These are phyloP conservation scores for Neopestalotiopsis rosae DNA, from an alignment of 2,329 filamentous ascomycete species.

Conservation along the genomic window DNA sequence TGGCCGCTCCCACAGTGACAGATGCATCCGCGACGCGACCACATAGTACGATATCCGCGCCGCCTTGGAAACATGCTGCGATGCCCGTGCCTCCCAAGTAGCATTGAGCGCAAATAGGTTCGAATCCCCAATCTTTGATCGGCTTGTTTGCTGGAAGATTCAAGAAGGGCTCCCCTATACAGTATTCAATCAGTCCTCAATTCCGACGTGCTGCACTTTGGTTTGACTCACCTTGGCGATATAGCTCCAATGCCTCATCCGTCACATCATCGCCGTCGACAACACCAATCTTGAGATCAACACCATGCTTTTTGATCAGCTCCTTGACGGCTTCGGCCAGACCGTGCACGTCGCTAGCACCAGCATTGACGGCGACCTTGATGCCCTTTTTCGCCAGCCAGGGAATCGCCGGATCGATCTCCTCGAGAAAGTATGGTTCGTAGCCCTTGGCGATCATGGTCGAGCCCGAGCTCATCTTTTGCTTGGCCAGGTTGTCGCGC, in stretches of 20 bases:
- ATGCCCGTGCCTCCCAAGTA: slow-evolving; percentile 51
- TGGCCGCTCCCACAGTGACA: slow-evolving; percentile 48
- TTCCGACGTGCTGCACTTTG: neutral
- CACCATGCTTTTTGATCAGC: slow-evolving; percentile 22
- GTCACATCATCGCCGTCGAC: slow-evolving; percentile 35
- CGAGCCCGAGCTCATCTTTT: slow-evolving; percentile 24
- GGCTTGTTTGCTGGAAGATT: slow-evolving; percentile 30
- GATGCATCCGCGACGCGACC: slow-evolving; percentile 45
- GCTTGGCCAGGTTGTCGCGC: slow-evolving; percentile 6
- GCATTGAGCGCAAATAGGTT: slow-evolving; percentile 30
- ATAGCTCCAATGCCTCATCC: slow-evolving; percentile 29
- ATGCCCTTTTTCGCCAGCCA: slow-evolving; percentile 20
- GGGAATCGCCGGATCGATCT: slow-evolving; percentile 17
- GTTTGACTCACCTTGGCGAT: slow-evolving; percentile 28
- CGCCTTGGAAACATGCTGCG: slow-evolving; percentile 36
- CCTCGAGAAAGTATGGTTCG: slow-evolving; percentile 18
- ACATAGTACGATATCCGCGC: slow-evolving; percentile 45
- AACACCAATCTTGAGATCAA: slow-evolving; percentile 32
- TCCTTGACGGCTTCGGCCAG: slow-evolving; percentile 14
- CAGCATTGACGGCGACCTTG: slow-evolving; percentile 36
- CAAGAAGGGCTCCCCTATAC: slow-evolving; percentile 21
- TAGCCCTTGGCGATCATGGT: slow-evolving; percentile 10
- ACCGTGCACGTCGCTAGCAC: slow-evolving; percentile 30
- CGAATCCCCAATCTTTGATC: slow-evolving; percentile 31
- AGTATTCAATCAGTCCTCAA: neutral